Percentiles rank a stretch among this genome's conserved stretches.
These are phyloP conservation scores for Lachancea dasiensis DNA, from an alignment of 805 yeast genomes.

Conservation along the genomic window DNA sequence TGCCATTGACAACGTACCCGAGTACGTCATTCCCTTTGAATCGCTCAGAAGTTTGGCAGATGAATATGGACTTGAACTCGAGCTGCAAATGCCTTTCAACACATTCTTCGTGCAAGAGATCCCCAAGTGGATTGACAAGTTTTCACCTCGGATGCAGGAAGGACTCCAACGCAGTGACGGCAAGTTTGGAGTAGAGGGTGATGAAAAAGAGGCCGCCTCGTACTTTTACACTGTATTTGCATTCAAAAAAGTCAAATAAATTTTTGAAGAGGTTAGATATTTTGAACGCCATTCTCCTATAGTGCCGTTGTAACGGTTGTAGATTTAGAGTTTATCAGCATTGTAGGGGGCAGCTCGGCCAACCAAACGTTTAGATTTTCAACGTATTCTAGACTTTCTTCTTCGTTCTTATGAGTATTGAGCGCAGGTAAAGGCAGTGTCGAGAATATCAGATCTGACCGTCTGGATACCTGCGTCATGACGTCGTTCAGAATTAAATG, in stretches of 20 bases:
- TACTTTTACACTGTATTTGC: constrained; percentile 84
- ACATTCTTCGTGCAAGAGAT: constrained; percentile 79
- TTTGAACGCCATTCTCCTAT: constrained; percentile 29
- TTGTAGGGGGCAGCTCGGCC: constrained; percentile 71
- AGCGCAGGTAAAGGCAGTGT: constrained; percentile 85
- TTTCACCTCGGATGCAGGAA: constrained; percentile 57
- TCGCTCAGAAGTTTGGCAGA: constrained; percentile 75
- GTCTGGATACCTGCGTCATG: constrained; percentile 57
- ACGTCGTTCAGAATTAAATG: constrained; percentile 82
- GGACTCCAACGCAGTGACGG: constrained; percentile 76
- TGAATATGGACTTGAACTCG: constrained; percentile 69
- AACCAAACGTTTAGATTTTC: constrained; percentile 76
- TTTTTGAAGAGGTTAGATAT: not conserved
- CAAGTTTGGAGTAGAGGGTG: constrained; percentile 78
- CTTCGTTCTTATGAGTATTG: constrained; percentile 69
- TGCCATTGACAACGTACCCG: constrained; percentile 96
- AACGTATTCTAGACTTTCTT: constrained; percentile 67
- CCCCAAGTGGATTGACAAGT: constrained; percentile 52
- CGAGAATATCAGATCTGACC: constrained; percentile 72
- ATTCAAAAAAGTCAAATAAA: constrained; percentile 53
- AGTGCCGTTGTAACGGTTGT: constrained; percentile 95
- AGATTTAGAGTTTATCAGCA: constrained; percentile 83
- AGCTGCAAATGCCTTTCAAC: constrained; percentile 68
- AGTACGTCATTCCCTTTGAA: constrained; percentile 93
- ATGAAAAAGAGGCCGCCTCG: constrained; percentile 79